phyloP scores from a whole-genome alignment of 495 filamentous ascomycete species.

The Talaromyces stipitatus region DNA sequence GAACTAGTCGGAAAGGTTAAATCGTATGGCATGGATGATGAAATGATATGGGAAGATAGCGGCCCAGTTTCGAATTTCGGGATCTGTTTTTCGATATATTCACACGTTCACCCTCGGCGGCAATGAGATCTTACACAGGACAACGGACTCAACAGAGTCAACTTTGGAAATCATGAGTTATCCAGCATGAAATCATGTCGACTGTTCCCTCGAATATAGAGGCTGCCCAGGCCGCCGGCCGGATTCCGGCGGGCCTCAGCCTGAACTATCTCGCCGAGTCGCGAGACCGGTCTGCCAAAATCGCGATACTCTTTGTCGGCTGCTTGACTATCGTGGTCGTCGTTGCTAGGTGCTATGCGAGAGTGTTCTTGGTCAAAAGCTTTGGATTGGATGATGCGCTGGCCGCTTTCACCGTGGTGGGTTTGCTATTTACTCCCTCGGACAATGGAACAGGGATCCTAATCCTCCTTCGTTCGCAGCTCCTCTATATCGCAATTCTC shows the following conservation, averaged over 20 bases:
- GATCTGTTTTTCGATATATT: no score
- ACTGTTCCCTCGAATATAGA: slow-evolving; percentile 23
- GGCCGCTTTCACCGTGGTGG: slow-evolving; percentile 27
- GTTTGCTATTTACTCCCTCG: not conserved
- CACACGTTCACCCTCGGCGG: no score
- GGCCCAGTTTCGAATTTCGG: no score
- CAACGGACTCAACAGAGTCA: no score
- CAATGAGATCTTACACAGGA: no score
- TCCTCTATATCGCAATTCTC: slow-evolving; percentile 29
- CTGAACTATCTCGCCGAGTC: slow-evolving; percentile 31
- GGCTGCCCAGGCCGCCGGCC: slow-evolving; percentile 20
- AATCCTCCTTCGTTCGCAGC: not conserved
- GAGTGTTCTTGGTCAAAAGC: slow-evolving; percentile 24
- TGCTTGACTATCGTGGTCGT: slow-evolving; percentile 24
- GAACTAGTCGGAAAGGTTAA: no score
- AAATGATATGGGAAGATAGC: no score
- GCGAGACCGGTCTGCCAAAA: slow-evolving; percentile 27
- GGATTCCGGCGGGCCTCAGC: slow-evolving; percentile 24
- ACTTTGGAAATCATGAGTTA: no score
- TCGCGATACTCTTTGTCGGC: slow-evolving; percentile 31
- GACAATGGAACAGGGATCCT: no score
- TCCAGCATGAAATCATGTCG: not conserved
- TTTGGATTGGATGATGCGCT: slow-evolving; percentile 29
- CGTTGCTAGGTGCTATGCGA: slow-evolving; percentile 24
- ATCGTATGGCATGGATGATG: no score